Conservation (phyloP, 805 yeast genomes). For the Kodamaea laetipori region DNA sequence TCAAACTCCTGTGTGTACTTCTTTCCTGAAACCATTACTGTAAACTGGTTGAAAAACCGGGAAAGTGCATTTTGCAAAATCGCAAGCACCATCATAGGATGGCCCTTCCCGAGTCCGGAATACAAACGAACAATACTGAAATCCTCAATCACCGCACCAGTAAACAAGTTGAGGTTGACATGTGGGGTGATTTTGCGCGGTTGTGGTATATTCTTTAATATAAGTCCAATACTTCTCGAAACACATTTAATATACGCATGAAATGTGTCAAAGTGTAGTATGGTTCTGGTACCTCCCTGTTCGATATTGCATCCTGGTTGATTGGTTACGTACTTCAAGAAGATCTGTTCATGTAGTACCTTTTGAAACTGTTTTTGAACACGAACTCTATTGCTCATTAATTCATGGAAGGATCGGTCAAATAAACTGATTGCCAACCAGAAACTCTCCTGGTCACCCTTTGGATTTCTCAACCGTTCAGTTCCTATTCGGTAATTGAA, state of each 20-base stretch:
- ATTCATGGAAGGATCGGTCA: constrained; percentile 8
- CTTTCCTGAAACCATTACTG: constrained; percentile 6
- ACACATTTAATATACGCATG: neutral
- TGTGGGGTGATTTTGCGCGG: constrained; percentile 4
- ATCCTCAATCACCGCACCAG: constrained; percentile 12
- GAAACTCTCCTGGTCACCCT: constrained; percentile 3
- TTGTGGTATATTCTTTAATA: neutral
- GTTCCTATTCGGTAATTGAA: constrained; percentile 1
- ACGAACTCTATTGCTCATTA: neutral
- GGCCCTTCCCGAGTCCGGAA: constrained; percentile 13
- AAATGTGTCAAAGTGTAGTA: neutral
- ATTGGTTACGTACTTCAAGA: neutral
- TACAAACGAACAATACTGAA: constrained; percentile 14
- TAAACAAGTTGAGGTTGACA: constrained; percentile 2
- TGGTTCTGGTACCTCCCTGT: neutral
- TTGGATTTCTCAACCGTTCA: neutral
- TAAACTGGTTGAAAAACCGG: constrained; percentile 8
- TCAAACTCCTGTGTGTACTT: neutral
- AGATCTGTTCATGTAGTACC: constrained; percentile 1
- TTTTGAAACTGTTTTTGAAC: neutral
- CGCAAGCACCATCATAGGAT: constrained; percentile 11
- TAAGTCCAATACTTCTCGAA: constrained; percentile 1
- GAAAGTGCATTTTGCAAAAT: constrained; percentile 9
- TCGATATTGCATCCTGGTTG: constrained; percentile 6
- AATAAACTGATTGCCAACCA: constrained; percentile 11